A percentile compares a stretch with the other conserved stretches of the same genome.
Conservation (phyloP, 768 basidiomycete species). For the Trametes gibbosa region DNA sequence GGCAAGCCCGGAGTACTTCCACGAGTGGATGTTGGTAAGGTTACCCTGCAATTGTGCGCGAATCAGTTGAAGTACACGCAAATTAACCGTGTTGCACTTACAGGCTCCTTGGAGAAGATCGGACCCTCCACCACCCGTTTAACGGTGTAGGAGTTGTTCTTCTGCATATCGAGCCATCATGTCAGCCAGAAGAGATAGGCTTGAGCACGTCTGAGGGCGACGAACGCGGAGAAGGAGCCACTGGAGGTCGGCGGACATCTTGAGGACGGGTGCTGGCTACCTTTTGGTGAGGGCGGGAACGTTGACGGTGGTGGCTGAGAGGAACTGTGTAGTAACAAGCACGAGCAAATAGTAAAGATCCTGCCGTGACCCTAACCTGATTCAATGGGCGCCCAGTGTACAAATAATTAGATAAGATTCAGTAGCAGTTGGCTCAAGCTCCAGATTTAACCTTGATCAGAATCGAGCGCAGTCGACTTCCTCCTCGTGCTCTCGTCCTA, state of each 20-base stretch:
- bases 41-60: conserved; percentile 57
- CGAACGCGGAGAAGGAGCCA: conserved; percentile 89
- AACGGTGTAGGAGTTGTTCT: conserved; percentile 83
- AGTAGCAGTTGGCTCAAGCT: too few relatives aligned
- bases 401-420: too few relatives aligned
- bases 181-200: neutral
- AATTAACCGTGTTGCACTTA: conserved; percentile 37
- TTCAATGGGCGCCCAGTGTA: too few relatives aligned
- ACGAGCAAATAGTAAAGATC: conserved; percentile 7
- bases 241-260: conserved; percentile 88
- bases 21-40: conserved; percentile 84
- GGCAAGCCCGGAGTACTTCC: conserved; percentile 87
- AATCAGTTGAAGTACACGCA: conserved; percentile 8
- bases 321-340: conserved; percentile 32
- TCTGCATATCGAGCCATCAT: conserved; percentile 40
- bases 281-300: conserved; percentile 24
- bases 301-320: conserved; percentile 27
- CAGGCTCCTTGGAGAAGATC: conserved; percentile 81
- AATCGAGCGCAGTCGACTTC: too few relatives aligned
- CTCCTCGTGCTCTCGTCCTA: too few relatives aligned
- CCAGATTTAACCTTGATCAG: too few relatives aligned
- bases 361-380: conserved; percentile 5
- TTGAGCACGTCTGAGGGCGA: conserved; percentile 22
- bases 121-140: conserved; percentile 73
- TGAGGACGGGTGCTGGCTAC: conserved; percentile 31